These are phyloP conservation scores for Globisporangium splendens DNA, from an alignment of 352 stramenopile genomes.

Conservation along the genomic window DNA sequence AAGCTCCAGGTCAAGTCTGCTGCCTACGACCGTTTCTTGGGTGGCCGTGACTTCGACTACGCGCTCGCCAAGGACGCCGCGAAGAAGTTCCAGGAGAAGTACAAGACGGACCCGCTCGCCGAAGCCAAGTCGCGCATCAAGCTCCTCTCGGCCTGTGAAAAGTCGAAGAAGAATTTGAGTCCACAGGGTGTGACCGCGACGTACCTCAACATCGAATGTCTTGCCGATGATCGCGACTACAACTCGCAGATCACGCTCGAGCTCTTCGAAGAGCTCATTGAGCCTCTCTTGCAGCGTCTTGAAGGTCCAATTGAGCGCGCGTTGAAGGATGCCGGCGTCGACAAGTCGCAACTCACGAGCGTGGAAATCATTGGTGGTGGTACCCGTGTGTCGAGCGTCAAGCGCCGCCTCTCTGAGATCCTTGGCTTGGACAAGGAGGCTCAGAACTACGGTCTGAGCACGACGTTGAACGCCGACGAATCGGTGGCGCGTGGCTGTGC, in stretches of 20 bases:
- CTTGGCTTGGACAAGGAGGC: slow-evolving; percentile 91
- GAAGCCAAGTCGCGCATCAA: slow-evolving; percentile 96
- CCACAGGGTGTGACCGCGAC: slow-evolving; percentile 96
- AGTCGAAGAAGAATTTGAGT: slow-evolving; percentile 98
- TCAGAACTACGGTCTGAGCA: slow-evolving; percentile 96
- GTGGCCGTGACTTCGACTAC: slow-evolving; percentile 96
- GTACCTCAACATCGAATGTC: slow-evolving; percentile 96
- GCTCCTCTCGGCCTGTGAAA: slow-evolving; percentile 96
- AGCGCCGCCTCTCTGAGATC: slow-evolving; percentile 89
- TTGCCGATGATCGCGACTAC: slow-evolving; percentile 98
- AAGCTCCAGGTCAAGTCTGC: slow-evolving; percentile 94
- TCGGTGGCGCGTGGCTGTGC: slow-evolving; percentile 96
- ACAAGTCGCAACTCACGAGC: slow-evolving; percentile 85
- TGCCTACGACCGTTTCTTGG: slow-evolving; percentile 93
- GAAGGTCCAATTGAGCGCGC: slow-evolving; percentile 82
- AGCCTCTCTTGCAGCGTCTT: slow-evolving; percentile 83
- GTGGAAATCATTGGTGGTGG: slow-evolving; percentile 97
- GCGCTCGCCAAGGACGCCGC: slow-evolving; percentile 93
- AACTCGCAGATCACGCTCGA: slow-evolving; percentile 91
- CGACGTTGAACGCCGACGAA: slow-evolving; percentile 99
- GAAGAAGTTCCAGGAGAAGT: slow-evolving; percentile 96
- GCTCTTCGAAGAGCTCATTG: slow-evolving; percentile 94
- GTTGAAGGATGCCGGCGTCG: slow-evolving; percentile 87
- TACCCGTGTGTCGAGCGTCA: slow-evolving; percentile 95
- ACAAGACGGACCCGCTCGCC: slow-evolving; percentile 90